A percentile compares a stretch with the other conserved stretches of the same genome.
Conservation (phyloP, 2,329 filamentous ascomycete species). For the Hansfordia pulvinata region DNA sequence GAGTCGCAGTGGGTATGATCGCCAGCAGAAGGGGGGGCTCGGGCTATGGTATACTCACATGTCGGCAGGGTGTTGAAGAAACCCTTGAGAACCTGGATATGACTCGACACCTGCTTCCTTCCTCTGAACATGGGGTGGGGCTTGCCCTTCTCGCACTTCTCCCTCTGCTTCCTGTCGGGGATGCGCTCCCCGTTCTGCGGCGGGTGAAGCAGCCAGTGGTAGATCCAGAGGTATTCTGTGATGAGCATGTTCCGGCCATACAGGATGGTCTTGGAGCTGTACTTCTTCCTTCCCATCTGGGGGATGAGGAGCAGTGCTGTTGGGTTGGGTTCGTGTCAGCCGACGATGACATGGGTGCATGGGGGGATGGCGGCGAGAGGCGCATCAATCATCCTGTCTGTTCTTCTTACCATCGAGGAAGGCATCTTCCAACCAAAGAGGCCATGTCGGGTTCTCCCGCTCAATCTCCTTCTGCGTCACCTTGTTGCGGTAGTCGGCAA, state of each 20-base stretch:
- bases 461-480: constrained; percentile 47
- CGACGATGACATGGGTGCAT: too few relatives aligned
- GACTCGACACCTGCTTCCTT: constrained; percentile 54
- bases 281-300: constrained; percentile 53
- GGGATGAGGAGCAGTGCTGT: constrained; percentile 51
- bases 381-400: too few relatives aligned
- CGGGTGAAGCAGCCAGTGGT: constrained; percentile 29
- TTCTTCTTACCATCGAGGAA: constrained; percentile 48
- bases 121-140: constrained; percentile 20
- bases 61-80: constrained; percentile 49
- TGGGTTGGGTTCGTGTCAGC: too few relatives aligned
- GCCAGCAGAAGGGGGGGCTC: background rate
- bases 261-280: constrained; percentile 47
- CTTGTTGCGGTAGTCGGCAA: constrained; percentile 51
- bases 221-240: constrained; percentile 51
- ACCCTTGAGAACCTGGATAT: constrained; percentile 58
- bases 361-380: too few relatives aligned
- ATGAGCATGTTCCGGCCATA: constrained; percentile 60
- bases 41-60: constrained; percentile 31
- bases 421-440: constrained; percentile 48
- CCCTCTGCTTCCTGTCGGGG: constrained; percentile 30
- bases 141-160: constrained; percentile 12
- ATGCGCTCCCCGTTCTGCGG: constrained; percentile 22
- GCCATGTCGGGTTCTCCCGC: constrained; percentile 48
- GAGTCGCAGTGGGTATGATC: too few relatives aligned